Percentiles rank a stretch among this genome's conserved stretches.
Conservation (phyloP, 2,329 filamentous ascomycete genomes). For the Xylaria hypoxylon region DNA sequence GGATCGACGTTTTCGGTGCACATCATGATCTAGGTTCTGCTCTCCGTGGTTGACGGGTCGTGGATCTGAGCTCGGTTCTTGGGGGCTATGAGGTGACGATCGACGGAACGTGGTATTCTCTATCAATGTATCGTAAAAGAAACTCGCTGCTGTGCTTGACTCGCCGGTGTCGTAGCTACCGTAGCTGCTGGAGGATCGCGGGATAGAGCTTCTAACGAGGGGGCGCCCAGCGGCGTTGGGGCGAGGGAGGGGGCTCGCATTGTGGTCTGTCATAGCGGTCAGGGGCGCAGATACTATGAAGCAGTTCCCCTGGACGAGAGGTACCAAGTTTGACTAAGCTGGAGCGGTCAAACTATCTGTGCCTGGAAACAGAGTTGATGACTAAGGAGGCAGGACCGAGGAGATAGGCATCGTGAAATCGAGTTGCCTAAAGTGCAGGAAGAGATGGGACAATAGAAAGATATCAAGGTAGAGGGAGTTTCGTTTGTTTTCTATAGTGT, state of each 20-base stretch:
- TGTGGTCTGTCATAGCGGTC: conserved; percentile 51
- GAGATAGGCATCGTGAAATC: conserved; percentile 24
- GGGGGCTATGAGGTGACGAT: conserved; percentile 35
- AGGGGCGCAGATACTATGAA: conserved; percentile 20
- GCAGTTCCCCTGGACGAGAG: conserved; percentile 20
- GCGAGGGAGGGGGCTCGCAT: conserved; percentile 46
- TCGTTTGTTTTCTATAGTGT: neutral
- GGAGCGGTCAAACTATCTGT: conserved; percentile 21
- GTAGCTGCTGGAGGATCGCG: conserved; percentile 50
- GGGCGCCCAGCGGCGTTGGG: conserved; percentile 39
- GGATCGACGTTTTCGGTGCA: conserved; percentile 47
- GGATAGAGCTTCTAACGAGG: conserved; percentile 46
- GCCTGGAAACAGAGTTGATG: conserved; percentile 5
- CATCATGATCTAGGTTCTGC: conserved; percentile 40
- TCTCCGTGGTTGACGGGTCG: conserved; percentile 37
- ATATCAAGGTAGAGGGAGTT: neutral
- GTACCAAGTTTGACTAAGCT: conserved; percentile 1
- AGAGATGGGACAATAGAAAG: conserved; percentile 2
- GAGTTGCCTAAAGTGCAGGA: neutral
- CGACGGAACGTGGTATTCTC: conserved; percentile 38
- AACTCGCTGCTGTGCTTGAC: conserved; percentile 55
- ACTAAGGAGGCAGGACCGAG: conserved; percentile 4
- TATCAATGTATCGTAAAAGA: conserved; percentile 41
- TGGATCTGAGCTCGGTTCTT: conserved; percentile 35
- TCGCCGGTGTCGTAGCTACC: conserved; percentile 59